Conservation (phyloP, 441 rosid species). For the Brassica balearica region DNA sequence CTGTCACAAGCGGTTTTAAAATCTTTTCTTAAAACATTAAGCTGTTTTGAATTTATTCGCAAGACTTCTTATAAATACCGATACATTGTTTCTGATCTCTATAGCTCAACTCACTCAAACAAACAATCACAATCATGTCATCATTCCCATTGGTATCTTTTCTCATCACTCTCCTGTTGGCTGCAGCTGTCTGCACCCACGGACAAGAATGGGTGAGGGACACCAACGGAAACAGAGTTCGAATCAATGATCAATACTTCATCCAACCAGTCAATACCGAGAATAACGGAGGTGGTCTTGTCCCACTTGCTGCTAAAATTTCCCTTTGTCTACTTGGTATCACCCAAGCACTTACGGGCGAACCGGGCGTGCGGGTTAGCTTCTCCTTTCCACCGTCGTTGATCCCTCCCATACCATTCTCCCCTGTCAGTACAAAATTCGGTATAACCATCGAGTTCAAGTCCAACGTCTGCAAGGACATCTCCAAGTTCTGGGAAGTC, state of each 20-base stretch:
- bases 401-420: not conserved
- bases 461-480: not conserved
- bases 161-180: conserved; percentile 30
- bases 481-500: conserved; percentile 26
- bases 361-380: conserved; percentile 28
- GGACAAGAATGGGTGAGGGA: not conserved
- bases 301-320: not conserved
- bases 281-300: conserved; percentile 33
- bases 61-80: not conserved
- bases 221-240: not conserved
- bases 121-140: not conserved
- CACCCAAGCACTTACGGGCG: not conserved
- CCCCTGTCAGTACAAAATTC: not conserved
- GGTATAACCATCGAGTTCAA: conserved; percentile 6
- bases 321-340: conserved; percentile 27
- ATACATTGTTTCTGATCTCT: not conserved
- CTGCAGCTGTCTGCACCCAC: conserved; percentile 10
- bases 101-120: not conserved
- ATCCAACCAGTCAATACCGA: conserved; percentile 13
- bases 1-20: no score
- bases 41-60: not conserved
- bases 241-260: not conserved
- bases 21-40: no score
- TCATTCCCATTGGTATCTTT: conserved; percentile 8
- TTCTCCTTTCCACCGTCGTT: not conserved